These are phyloP conservation scores for Diplodia corticola DNA, from an alignment of 2,329 filamentous ascomycete genomes.

Conservation along the genomic window DNA sequence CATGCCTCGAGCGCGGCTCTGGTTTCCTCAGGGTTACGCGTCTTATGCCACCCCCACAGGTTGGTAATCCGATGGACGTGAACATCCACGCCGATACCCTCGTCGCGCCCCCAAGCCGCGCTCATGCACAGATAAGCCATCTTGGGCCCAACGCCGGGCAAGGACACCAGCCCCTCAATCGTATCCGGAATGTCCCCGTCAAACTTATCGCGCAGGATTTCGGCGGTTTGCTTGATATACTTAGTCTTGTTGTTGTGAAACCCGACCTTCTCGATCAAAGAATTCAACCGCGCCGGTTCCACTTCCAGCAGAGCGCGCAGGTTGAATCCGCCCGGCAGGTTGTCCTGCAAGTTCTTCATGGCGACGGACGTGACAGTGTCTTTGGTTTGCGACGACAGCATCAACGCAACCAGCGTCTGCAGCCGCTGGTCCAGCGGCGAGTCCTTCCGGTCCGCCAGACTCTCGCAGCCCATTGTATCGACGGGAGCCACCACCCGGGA, in stretches of 20 bases:
- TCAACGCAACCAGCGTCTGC: conserved; percentile 82
- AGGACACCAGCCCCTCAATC: conserved; percentile 69
- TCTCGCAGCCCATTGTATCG: conserved; percentile 96
- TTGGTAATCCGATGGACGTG: conserved; percentile 95
- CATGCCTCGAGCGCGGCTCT: conserved; percentile 73
- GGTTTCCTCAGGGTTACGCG: conserved; percentile 79
- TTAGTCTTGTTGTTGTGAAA: conserved; percentile 96
- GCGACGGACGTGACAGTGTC: conserved; percentile 85
- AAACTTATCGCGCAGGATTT: conserved; percentile 70
- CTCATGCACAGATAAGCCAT: conserved; percentile 90
- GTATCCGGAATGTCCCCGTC: conserved; percentile 77
- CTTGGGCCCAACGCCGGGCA: conserved; percentile 89
- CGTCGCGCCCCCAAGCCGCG: conserved; percentile 67
- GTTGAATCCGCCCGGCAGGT: conserved; percentile 67
- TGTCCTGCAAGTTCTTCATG: conserved; percentile 75
- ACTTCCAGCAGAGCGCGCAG: conserved; percentile 76
- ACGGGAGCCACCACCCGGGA: conserved; percentile 74
- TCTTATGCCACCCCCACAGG: conserved; percentile 88
- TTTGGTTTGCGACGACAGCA: conserved; percentile 92
- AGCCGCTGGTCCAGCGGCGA: conserved; percentile 66
- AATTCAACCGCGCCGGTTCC: conserved; percentile 65
- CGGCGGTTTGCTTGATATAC: conserved; percentile 73
- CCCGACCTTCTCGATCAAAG: conserved; percentile 78
- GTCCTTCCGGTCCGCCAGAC: conserved; percentile 60
- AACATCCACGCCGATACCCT: conserved; percentile 90